Evolutionary conservation across 306 rosid species (phyloP).

Genomic region (Ormosia emarginata): DNA sequence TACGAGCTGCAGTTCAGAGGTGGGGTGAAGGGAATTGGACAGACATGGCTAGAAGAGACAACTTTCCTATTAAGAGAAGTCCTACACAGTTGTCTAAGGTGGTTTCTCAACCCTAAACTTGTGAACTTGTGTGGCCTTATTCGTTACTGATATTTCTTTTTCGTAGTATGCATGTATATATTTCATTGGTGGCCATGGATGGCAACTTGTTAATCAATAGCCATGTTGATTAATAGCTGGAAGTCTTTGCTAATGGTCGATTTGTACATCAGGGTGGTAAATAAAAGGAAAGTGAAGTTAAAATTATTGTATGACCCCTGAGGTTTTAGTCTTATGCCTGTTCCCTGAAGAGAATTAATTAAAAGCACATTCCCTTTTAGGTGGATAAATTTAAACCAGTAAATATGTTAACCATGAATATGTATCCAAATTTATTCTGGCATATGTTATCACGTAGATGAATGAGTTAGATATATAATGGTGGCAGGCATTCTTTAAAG

Average conservation of each 20-base stretch:
- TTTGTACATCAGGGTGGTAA: background rate
- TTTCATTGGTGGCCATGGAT: background rate
- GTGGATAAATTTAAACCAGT: too few species aligned
- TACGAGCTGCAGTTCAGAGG: constrained; percentile 57
- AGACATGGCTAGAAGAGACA: constrained; percentile 39
- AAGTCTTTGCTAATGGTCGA: background rate
- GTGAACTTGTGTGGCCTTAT: background rate
- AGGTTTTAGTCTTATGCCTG: too few species aligned
- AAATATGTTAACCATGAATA: background rate
- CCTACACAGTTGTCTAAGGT: constrained; percentile 77
- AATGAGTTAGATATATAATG: background rate
- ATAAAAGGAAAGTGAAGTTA: background rate
- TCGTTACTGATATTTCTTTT: background rate
- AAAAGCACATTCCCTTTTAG: too few species aligned
- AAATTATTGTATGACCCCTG: background rate
- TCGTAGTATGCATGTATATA: background rate
- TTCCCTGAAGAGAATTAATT: too few species aligned
- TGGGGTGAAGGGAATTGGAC: constrained; percentile 88
- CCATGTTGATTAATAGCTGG: background rate
- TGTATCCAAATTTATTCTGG: background rate
- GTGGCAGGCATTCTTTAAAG: background rate
- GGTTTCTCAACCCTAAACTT: background rate
- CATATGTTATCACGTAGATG: background rate
- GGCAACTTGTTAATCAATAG: background rate
- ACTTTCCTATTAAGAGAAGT: constrained; percentile 51